Percentiles rank a stretch among this genome's conserved stretches.
These are phyloP conservation scores for Schwanniomyces occidentalis DNA, from an alignment of 805 yeast genomes.

Conservation along the genomic window DNA sequence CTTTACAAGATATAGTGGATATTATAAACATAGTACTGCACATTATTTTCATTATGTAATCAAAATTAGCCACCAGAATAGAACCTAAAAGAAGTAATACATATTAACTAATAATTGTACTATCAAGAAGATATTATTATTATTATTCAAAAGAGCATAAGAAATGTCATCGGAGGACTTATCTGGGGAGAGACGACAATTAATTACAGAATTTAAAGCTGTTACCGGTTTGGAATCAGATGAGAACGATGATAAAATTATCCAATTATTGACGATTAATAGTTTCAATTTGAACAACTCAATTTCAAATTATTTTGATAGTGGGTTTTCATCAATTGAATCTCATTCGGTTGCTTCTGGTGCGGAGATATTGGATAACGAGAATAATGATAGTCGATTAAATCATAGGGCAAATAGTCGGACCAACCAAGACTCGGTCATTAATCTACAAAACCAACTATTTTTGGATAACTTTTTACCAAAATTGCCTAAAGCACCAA, in stretches of 20 bases:
- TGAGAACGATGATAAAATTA: slow-evolving; percentile 46
- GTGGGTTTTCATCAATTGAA: slow-evolving; percentile 31
- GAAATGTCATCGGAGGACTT: slow-evolving; percentile 4
- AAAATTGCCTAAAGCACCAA: slow-evolving; percentile 40
- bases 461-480: slow-evolving; percentile 31
- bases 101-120: no score
- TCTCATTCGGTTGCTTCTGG: slow-evolving; percentile 9
- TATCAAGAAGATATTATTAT: no score
- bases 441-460: slow-evolving; percentile 9
- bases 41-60: no score
- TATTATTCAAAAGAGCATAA: no score
- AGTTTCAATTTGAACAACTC: slow-evolving; percentile 66
- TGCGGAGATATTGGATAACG: slow-evolving; percentile 18
- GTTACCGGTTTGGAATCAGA: slow-evolving; percentile 27
- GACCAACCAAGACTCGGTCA: slow-evolving; percentile 3
- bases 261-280: slow-evolving; percentile 48
- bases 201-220: slow-evolving; percentile 16
- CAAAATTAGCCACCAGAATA: no score
- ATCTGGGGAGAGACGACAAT: slow-evolving; percentile 5
- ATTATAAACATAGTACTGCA: no score
- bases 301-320: slow-evolving; percentile 60
- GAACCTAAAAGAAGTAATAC: no score
- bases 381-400: slow-evolving; percentile 14
- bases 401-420: slow-evolving; percentile 10
- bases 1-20: no score